Conservation (phyloP, 306 rosid genomes). For the Mimosa bimucronata region DNA sequence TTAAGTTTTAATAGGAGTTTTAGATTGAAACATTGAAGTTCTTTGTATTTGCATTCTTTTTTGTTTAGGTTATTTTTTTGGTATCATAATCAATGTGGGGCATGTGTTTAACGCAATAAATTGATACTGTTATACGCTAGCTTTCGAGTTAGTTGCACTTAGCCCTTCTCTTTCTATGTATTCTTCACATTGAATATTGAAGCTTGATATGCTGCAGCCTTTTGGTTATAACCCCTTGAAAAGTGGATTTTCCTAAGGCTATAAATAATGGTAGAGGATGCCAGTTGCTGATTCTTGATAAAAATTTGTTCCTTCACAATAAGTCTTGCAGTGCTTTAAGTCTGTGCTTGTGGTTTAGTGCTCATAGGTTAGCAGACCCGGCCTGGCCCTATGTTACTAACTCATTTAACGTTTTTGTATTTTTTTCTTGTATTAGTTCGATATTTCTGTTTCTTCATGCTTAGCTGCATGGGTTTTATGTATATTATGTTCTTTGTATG, state of each 20-base stretch:
- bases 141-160: not conserved
- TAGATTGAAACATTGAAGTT: not conserved
- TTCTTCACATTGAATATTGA: not conserved
- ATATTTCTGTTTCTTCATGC: not conserved
- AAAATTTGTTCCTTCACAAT: not conserved
- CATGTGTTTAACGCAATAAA: not conserved
- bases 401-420: too few species aligned
- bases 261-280: not conserved
- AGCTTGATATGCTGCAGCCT: not conserved
- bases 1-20: not conserved
- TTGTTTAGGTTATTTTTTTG: too few species aligned
- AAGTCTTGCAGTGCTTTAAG: not conserved
- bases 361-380: not conserved
- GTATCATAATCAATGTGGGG: not conserved
- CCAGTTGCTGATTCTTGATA: not conserved
- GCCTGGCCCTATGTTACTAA: not conserved
- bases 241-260: not conserved
- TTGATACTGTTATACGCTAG: not conserved
- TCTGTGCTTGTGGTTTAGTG: not conserved
- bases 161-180: not conserved
- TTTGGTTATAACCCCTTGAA: not conserved
- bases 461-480: not conserved
- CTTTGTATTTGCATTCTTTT: not conserved
- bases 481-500: not conserved
- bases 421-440: not conserved